Evolutionary conservation across 2,329 filamentous ascomycete genomes (phyloP).

Genomic region (Alternaria sp.): DNA sequence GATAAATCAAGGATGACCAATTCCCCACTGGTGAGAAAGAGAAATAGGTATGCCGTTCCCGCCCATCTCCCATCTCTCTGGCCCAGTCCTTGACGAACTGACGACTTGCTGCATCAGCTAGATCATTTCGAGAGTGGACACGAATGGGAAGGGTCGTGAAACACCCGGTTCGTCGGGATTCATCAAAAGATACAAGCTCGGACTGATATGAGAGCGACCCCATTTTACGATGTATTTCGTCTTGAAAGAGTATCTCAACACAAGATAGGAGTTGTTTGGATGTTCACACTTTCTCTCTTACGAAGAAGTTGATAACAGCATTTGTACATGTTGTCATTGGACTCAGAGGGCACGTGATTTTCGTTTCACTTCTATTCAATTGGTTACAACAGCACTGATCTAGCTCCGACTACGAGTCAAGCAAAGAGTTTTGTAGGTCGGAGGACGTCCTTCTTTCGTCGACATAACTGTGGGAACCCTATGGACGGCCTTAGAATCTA

Average conservation of each 20-base stretch:
- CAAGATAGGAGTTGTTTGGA: rapidly evolving
- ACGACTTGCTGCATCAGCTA: constrained; percentile 1
- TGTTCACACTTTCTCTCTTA: neutral
- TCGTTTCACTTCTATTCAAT: neutral
- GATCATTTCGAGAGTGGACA: neutral
- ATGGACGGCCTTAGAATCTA: neutral
- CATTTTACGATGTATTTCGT: neutral
- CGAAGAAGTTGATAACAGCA: neutral
- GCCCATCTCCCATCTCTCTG: neutral
- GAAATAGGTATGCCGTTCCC: neutral
- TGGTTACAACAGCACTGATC: no score
- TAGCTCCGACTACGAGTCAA: neutral
- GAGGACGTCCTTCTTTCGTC: neutral
- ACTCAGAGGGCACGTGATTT: neutral
- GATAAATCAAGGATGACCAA: constrained; percentile 1
- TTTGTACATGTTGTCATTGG: neutral
- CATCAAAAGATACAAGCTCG: neutral
- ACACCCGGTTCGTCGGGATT: neutral
- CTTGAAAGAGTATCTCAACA: neutral
- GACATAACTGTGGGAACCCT: neutral
- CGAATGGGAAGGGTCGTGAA: constrained; percentile 9
- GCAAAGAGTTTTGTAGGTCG: neutral
- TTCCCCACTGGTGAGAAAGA: constrained; percentile 1
- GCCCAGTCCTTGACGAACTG: neutral
- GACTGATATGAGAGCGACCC: neutral